A percentile compares a stretch with the other conserved stretches of the same genome.
Evolutionary conservation across 75 land plant genomes (phyloP).

Genomic region (Cupressus sempervirens): DNA sequence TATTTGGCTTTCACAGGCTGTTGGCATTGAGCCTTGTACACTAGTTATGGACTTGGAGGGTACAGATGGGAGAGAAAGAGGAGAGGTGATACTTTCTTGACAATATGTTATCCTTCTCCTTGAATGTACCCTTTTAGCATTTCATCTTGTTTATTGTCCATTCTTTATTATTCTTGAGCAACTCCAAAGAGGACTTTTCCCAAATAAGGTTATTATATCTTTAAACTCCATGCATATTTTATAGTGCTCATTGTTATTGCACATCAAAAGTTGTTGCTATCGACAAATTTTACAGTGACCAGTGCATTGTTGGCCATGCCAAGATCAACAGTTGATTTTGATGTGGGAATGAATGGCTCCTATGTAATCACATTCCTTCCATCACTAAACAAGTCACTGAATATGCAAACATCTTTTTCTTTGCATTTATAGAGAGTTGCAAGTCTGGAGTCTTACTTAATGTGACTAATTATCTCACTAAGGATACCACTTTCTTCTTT

Average conservation of each 20-base stretch:
- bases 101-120: neutral
- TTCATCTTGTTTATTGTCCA: neutral
- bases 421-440: too few species aligned
- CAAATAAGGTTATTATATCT: neutral
- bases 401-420: too few species aligned
- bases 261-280: too few species aligned
- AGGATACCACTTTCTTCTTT: too few species aligned
- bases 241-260: neutral
- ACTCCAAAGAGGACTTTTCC: neutral
- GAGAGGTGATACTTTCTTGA: conserved; percentile 53
- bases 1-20: conserved; percentile 74
- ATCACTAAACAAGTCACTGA: too few species aligned
- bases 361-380: too few species aligned
- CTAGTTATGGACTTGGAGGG: conserved; percentile 90
- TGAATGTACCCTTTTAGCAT: neutral
- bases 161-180: neutral
- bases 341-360: too few species aligned
- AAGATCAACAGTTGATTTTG: too few species aligned
- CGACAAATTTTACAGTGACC: too few species aligned
- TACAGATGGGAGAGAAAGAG: conserved; percentile 87
- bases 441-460: too few species aligned
- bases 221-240: neutral
- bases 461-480: too few species aligned
- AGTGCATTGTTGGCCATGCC: too few species aligned
- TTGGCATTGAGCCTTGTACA: conserved; percentile 71